Evolutionary conservation across 2,329 filamentous ascomycete genomes (phyloP).

Genomic region (Waltergamsia citrina): DNA sequence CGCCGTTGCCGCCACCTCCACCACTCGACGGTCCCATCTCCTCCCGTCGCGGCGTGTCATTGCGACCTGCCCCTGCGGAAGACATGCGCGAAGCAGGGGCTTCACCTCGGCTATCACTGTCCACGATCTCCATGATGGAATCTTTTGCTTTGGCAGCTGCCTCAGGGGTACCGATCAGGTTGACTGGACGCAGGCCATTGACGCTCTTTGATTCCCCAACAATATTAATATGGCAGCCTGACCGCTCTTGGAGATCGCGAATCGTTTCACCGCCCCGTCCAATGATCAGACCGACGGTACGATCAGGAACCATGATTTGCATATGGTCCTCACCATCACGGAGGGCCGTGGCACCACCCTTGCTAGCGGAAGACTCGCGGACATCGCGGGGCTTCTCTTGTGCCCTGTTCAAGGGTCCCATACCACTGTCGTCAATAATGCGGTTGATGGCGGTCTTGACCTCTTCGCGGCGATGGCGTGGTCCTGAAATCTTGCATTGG

Average conservation of each 20-base stretch:
- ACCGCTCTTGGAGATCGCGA: slow-evolving; percentile 81
- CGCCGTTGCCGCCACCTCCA: slow-evolving; percentile 15
- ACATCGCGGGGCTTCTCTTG: slow-evolving; percentile 30
- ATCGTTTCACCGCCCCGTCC: slow-evolving; percentile 92
- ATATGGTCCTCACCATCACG: slow-evolving; percentile 77
- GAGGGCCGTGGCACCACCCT: slow-evolving; percentile 36
- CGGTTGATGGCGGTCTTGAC: slow-evolving; percentile 77
- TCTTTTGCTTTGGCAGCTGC: slow-evolving; percentile 74
- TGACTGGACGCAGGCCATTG: slow-evolving; percentile 81
- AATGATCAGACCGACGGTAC: slow-evolving; percentile 87
- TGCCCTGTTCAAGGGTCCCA: slow-evolving; percentile 37
- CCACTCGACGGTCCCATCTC: slow-evolving; percentile 11
- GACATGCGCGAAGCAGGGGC: slow-evolving; percentile 13
- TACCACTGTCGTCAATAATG: slow-evolving; percentile 71
- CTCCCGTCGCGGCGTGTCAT: slow-evolving; percentile 20
- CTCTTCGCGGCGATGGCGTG: slow-evolving; percentile 59
- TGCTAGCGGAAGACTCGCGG: too few species aligned
- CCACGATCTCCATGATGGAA: slow-evolving; percentile 86
- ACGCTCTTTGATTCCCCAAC: slow-evolving; percentile 88
- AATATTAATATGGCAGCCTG: slow-evolving; percentile 93
- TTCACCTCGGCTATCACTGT: slow-evolving; percentile 69
- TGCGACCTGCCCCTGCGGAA: slow-evolving; percentile 13
- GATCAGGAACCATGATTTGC: slow-evolving; percentile 91
- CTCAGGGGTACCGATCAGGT: slow-evolving; percentile 71
- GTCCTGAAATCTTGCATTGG: slow-evolving; percentile 79